phyloP scores from a whole-genome alignment of 306 rosid species.

The Coriaria nepalensis region DNA sequence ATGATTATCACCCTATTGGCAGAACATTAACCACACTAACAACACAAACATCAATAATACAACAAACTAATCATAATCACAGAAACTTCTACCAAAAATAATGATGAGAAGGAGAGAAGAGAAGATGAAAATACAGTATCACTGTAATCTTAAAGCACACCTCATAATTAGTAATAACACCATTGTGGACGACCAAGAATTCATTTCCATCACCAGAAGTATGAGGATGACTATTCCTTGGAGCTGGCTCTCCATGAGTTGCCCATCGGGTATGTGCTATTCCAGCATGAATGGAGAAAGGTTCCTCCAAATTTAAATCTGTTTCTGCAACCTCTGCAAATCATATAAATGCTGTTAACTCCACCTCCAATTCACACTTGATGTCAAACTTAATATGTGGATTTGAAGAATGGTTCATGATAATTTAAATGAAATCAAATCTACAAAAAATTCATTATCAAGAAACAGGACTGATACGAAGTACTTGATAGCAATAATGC shows the following conservation, averaged over 20 bases:
- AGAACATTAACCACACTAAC: not conserved
- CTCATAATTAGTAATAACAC: constrained; percentile 83
- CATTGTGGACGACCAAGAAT: constrained; percentile 89
- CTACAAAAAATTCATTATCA: no score
- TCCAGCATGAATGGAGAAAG: constrained; percentile 59
- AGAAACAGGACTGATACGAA: no score
- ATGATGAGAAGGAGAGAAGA: not conserved
- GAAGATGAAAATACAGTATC: not conserved
- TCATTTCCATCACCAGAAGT: constrained; percentile 65
- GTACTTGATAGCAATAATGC: no score
- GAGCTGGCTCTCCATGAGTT: constrained; percentile 94
- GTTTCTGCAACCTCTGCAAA: constrained; percentile 52
- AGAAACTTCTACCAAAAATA: not conserved
- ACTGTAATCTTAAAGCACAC: constrained; percentile 20
- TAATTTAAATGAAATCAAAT: no score
- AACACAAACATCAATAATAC: constrained; percentile 2
- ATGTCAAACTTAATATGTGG: no score
- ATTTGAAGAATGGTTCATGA: no score
- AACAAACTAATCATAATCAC: not conserved
- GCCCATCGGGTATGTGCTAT: constrained; percentile 99
- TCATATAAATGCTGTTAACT: constrained; percentile 4
- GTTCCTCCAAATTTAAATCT: constrained; percentile 57
- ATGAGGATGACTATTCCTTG: constrained; percentile 91
- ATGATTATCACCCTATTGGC: no score
- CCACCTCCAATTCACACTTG: not conserved